Evolutionary conservation across 257 asterid genomes (phyloP).

Genomic region (Solanum virginianum): DNA sequence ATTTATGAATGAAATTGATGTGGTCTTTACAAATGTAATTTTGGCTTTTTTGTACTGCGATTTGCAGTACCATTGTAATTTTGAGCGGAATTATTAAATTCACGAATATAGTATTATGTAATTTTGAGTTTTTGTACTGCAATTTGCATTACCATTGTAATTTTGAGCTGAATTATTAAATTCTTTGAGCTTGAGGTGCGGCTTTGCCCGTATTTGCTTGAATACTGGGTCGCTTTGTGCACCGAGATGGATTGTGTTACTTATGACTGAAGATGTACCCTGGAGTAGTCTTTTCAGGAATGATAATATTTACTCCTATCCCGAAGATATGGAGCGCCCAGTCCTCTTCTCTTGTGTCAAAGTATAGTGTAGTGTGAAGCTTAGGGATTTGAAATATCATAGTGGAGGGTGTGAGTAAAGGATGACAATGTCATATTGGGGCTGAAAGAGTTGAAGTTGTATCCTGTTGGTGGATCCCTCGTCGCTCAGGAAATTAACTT

Average conservation of each 20-base stretch:
- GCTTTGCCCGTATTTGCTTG: background rate
- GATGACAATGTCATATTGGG: background rate
- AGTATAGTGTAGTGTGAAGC: background rate
- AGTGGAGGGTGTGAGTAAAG: background rate
- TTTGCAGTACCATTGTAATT: background rate
- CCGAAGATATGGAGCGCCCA: background rate
- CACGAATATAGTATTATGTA: background rate
- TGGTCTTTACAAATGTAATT: background rate
- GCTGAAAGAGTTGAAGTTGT: background rate
- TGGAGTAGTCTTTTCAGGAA: background rate
- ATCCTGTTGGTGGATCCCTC: background rate
- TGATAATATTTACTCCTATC: background rate
- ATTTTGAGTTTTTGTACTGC: background rate
- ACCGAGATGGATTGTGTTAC: background rate
- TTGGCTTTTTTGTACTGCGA: background rate
- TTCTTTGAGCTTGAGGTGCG: background rate
- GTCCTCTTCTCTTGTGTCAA: background rate
- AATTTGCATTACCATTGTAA: background rate
- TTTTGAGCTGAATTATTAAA: background rate
- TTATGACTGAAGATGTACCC: background rate
- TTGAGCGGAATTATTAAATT: background rate
- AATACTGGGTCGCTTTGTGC: background rate
- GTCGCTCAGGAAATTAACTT: background rate
- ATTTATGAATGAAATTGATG: background rate
- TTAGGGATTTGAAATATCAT: background rate